Base-by-base conservation (phyloP, 179 eudicot species). In the Monotropa hypopitys region DNA sequence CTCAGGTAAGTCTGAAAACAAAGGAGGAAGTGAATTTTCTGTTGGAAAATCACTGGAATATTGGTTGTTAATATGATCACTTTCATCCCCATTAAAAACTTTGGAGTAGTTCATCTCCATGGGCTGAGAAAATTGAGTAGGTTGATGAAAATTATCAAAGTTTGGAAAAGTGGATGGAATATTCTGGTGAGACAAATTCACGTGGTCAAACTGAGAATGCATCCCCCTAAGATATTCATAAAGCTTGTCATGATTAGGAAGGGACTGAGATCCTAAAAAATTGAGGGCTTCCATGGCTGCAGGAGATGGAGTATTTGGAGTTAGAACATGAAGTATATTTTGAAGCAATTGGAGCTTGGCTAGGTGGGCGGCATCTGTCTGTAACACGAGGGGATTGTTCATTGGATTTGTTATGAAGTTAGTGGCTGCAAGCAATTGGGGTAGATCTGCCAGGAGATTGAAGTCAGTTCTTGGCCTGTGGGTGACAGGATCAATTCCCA, bases 401-500 rank as follows among this genome's bases (percentile, higher is more conserved):
- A 85, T 81, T 33, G 79, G 28, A 16, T 79, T 26, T 53, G 73
- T 56, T 21, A 87, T 21, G 40, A 62, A 40, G 15, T 70, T 70
- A 45, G 82, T 78, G 56, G 76, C 47, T 12, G 62, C 82, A 32
- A 89, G 78, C n/a, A 89, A 63, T 33, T 88, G 91, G 50, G 93
- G 85, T 53, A 89, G 84, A 74, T 85, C 84, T 57, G 86, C 76
- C 0, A 88, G 81, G 72, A 88, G 56, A 66, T 84, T 83, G 67
- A 86, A 76, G 54, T 90, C 93, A 21, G 86, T 84, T 53, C 93
- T 84, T 69, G 90, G 91, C 76, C 81, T 87, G 75, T 90, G 93
- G 46, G 93, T 90, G 40, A 87, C 81, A 5, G 93, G 93, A 80
- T 90, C 94, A 35, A 90, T 84, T 16, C 92, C 94, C 94, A 87